Base-by-base conservation (phyloP, 306 rosid species). In the Citrullus mucosospermus region DNA sequence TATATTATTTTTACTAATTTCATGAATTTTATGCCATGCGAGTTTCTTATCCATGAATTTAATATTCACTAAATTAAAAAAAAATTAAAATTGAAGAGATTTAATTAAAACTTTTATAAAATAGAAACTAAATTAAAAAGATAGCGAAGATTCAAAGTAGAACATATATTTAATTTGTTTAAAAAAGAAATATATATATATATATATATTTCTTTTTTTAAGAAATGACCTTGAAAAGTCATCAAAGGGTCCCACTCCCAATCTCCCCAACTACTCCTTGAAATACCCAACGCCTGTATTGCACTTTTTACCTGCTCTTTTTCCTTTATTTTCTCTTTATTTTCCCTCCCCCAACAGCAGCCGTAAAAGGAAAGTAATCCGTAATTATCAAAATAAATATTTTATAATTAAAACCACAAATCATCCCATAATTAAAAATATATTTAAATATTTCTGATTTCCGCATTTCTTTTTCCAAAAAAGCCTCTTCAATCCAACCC, bases 351-450 rank as follows among this genome's bases (percentile, higher is more conserved):
- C 69, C 32, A 46, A 71, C 9, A 28, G 28, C 54, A 28, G 77
- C 60, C 77, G 43, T 73, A 73, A 51, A 73, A 73, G 46, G 44
- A 73, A 73, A 73, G 78, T 73, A 73, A 50, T 50, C 62, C 28
- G 30, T 25, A 34, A 51, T 73, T 73, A 46, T 73, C 16, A 73
- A 73, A 73, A 8, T 51, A 73, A 71, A 71, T 48, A 71, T 44
- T 73, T 73, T 50, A 30, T 48, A 73, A 25, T 25, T 28, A 30
- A 51, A 9, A 9, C n/a, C 56, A 48, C 58, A 70, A 70, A 12
- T 66, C 54, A 68, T 28, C 38, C 30, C 77, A 8, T 73, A 73
- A 50, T 73, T 53, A 72, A 30, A 13, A 72, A 28, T 72, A 48
- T 72, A 48, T 72, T 72, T 72, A 30, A 73, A 28, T 73, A 73